A percentile compares a stretch with the other conserved stretches of the same genome.
phyloP scores from a whole-genome alignment of 306 rosid genomes.

The Dalbergia cultrata region DNA sequence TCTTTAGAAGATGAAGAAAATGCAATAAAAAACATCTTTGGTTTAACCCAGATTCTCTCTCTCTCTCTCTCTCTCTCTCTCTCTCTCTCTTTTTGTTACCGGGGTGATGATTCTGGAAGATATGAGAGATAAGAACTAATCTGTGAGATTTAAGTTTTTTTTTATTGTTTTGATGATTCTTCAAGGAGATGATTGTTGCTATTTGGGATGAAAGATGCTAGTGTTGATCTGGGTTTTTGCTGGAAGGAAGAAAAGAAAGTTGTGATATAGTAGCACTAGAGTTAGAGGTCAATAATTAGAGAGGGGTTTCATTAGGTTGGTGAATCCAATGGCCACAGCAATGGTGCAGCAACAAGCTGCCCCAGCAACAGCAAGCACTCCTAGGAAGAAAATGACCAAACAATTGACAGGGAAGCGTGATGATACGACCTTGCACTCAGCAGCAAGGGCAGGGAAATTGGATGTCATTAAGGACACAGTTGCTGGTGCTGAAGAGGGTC shows the following conservation, averaged over 20 bases:
- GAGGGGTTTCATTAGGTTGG: slow-evolving; percentile 26
- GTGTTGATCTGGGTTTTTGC: slow-evolving; percentile 70
- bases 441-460: slow-evolving; percentile 80
- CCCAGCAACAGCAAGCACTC: slow-evolving; percentile 47
- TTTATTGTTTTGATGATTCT: slow-evolving; percentile 4
- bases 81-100: slow-evolving; percentile 12
- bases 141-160: background rate
- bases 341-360: slow-evolving; percentile 53
- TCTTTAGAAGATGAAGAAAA: background rate
- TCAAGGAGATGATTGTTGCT: slow-evolving; percentile 45
- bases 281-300: slow-evolving; percentile 37
- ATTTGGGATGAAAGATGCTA: slow-evolving; percentile 54
- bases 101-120: slow-evolving; percentile 52
- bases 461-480: slow-evolving; percentile 58
- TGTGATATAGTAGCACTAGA: slow-evolving; percentile 30
- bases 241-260: slow-evolving; percentile 54
- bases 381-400: slow-evolving; percentile 84
- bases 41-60: slow-evolving; percentile 28
- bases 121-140: slow-evolving; percentile 13
- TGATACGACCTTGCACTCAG: slow-evolving; percentile 79
- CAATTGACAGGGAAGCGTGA: slow-evolving; percentile 95
- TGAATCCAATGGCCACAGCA: slow-evolving; percentile 61
- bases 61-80: background rate
- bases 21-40: slow-evolving; percentile 30
- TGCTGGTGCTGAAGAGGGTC: slow-evolving; percentile 53